Evolutionary conservation across 768 basidiomycete species (phyloP).

Genomic region (Pulveroboletus ravenelii): DNA sequence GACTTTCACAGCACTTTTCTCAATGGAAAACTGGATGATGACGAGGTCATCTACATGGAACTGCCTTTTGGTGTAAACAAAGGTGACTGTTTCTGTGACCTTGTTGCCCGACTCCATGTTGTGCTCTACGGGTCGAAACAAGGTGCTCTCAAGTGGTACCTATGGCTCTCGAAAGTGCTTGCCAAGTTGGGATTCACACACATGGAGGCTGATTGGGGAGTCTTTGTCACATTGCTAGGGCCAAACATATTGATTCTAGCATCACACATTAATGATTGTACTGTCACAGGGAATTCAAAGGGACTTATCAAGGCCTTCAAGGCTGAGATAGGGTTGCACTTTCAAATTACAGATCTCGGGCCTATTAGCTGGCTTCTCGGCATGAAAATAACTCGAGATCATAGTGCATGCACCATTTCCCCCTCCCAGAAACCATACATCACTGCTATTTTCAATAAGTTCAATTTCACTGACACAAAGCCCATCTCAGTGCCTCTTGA

Average conservation of each 20-base stretch:
- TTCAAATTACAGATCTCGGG: neutral
- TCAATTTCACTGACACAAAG: too few relatives aligned
- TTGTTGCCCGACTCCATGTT: neutral
- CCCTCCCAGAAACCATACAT: neutral
- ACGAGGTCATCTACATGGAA: too few relatives aligned
- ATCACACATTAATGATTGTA: neutral
- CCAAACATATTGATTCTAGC: neutral
- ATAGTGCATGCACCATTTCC: neutral
- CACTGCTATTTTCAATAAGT: too few relatives aligned
- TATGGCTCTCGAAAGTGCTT: neutral
- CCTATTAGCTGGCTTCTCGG: neutral
- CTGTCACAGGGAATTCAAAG: neutral
- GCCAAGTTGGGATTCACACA: neutral
- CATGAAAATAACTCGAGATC: neutral
- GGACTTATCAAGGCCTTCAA: neutral
- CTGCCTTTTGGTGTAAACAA: neutral
- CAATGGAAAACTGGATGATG: too few relatives aligned
- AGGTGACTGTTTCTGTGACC: neutral
- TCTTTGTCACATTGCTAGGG: neutral
- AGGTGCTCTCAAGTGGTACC: neutral
- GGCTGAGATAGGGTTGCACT: neutral
- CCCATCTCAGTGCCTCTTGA: neutral
- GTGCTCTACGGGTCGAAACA: neutral
- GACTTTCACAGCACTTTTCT: too few relatives aligned
- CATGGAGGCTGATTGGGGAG: neutral